Evolutionary conservation across 1,139 yeast genomes (phyloP).

Genomic region (Magnusiomyces suaveolens): DNA sequence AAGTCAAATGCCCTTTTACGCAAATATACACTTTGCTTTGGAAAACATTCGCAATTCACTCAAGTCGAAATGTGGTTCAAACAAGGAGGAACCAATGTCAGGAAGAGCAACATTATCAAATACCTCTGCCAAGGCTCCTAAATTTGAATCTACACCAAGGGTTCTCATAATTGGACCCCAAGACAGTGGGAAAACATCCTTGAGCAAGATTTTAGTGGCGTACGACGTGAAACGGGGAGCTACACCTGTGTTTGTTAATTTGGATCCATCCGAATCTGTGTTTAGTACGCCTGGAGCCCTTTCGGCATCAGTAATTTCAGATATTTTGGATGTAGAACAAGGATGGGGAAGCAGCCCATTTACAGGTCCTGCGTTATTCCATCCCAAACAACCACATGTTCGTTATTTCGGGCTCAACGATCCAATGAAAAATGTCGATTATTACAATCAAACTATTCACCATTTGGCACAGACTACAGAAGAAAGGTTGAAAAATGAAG

Average conservation of each 20-base stretch:
- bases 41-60: slow-evolving; percentile 46
- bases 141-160: slow-evolving; percentile 38
- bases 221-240: slow-evolving; percentile 67
- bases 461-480: slow-evolving; percentile 51
- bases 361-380: slow-evolving; percentile 75
- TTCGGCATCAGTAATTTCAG: slow-evolving; percentile 77
- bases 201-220: slow-evolving; percentile 58
- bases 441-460: slow-evolving; percentile 48
- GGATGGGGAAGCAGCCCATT: slow-evolving; percentile 82
- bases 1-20: slow-evolving; percentile 51
- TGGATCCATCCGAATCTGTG: slow-evolving; percentile 73
- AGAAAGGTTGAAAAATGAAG: slow-evolving; percentile 50
- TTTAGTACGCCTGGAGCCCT: slow-evolving; percentile 78
- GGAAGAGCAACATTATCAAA: neutral
- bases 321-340: slow-evolving; percentile 67
- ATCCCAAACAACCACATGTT: slow-evolving; percentile 81
- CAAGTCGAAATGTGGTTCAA: neutral
- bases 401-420: slow-evolving; percentile 67
- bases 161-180: slow-evolving; percentile 66
- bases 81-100: neutral
- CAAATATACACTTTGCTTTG: slow-evolving; percentile 67
- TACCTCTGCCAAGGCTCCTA: slow-evolving; percentile 5
- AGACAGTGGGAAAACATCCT: slow-evolving; percentile 68
- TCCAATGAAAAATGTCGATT: slow-evolving; percentile 48
- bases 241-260: slow-evolving; percentile 60